phyloP scores from a whole-genome alignment of 78 protist species.

The Acrasis kona region DNA sequence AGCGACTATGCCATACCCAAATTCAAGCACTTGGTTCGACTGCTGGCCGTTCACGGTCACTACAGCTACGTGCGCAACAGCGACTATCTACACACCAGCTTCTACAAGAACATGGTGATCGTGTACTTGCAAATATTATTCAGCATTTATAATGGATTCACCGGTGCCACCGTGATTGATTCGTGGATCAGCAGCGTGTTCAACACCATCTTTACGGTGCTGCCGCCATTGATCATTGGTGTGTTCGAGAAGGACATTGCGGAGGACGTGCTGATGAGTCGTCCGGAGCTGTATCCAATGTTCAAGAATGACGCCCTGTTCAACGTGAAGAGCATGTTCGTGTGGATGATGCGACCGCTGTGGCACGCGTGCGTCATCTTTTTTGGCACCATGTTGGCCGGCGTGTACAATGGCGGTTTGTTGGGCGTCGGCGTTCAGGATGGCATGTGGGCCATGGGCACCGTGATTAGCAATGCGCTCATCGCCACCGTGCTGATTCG shows the following conservation, averaged over 20 bases:
- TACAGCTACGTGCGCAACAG: slow-evolving; percentile 58
- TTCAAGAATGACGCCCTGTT: too few relatives aligned
- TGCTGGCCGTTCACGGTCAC: slow-evolving; percentile 53
- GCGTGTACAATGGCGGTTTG: too few relatives aligned
- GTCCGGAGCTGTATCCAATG: background rate
- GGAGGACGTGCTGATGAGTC: background rate
- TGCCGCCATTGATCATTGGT: slow-evolving; percentile 15
- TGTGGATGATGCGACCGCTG: too few relatives aligned
- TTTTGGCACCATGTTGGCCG: too few relatives aligned
- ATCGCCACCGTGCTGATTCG: too few relatives aligned
- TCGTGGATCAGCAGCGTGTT: slow-evolving; percentile 3
- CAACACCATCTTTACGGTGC: slow-evolving; percentile 30
- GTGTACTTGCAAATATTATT: slow-evolving; percentile 59
- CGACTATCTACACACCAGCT: slow-evolving; percentile 11
- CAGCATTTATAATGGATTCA: slow-evolving; percentile 43
- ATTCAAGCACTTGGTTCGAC: slow-evolving; percentile 37
- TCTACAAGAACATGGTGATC: slow-evolving; percentile 62
- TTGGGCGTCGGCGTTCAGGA: too few relatives aligned
- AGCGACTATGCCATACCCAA: slow-evolving; percentile 60
- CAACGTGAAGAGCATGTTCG: too few relatives aligned
- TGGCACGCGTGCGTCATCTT: too few relatives aligned
- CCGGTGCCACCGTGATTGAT: slow-evolving; percentile 59
- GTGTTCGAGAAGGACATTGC: slow-evolving; percentile 28
- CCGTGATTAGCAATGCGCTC: too few relatives aligned
- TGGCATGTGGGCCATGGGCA: too few relatives aligned